Base-by-base conservation (phyloP, 306 rosid species). In the Bauhinia variegata region DNA sequence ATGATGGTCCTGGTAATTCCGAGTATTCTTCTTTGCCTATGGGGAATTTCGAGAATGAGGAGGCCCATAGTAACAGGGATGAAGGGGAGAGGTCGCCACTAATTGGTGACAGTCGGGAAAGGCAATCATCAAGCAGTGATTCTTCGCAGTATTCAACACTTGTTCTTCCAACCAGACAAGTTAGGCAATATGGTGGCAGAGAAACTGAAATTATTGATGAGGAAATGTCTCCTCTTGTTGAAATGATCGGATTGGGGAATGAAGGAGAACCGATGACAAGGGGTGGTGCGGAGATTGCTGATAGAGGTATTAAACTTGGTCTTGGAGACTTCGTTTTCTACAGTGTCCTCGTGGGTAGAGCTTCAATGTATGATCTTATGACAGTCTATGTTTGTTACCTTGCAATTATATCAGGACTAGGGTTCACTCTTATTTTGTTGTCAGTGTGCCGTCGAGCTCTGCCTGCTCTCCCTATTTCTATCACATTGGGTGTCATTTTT, bases 331-430 rank as follows among this genome's bases (percentile, higher is more conserved):
- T 92, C 54, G 89, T 89, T 55, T 92, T 92, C 91, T 92, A 92
- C 78, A 87, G 96, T 79, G 98, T 92, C 36, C 96, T 89, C 52
- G 98, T 92, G 39, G 93, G 96, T 42, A 87, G 98, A 77, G 96
- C 98, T 75, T 96, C 98, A 49, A 92, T 89, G 96, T 87, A 87
- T 83, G 98, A 92, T 74, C 95, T 92, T 15, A 92, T 89, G 98
- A 92, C 96, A 2, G 96, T 89, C 6, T 89, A 92, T 71, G 98
- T 96, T 65, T 92, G 96, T 81, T 92, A 92, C 79, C 95, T 92
- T 68, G 98, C 96, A 31, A 92, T 92, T 74, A 81, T 92, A 68
- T 92, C 93, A 1, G 96, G 96, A 48, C 86, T 92, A 11, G 96
- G 91, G 0, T 89, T 96, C 87, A 92, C 96, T 38, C 96, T 92